These are phyloP conservation scores for Zygoascus meyerae DNA, from an alignment of 1,139 yeast genomes.

Conservation along the genomic window DNA sequence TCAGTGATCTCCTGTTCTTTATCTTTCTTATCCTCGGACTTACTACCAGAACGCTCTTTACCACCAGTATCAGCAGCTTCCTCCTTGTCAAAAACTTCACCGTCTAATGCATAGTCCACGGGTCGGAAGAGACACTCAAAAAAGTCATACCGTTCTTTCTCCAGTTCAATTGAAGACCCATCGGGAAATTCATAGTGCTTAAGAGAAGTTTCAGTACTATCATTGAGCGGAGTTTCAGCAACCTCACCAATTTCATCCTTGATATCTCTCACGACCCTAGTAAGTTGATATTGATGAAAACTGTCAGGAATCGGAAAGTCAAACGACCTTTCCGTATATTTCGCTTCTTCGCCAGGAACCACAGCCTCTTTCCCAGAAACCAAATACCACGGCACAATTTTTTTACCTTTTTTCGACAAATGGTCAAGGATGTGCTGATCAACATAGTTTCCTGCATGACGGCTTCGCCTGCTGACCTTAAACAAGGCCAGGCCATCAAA, in stretches of 20 bases:
- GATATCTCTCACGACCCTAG: slow-evolving; percentile 47
- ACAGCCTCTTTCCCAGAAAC: slow-evolving; percentile 29
- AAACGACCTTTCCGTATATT: slow-evolving; percentile 34
- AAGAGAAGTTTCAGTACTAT: slow-evolving; percentile 18
- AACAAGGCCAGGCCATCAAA: slow-evolving; percentile 84
- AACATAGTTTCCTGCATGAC: slow-evolving; percentile 36
- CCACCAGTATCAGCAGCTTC: slow-evolving; percentile 15
- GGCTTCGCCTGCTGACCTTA: slow-evolving; percentile 36
- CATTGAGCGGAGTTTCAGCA: slow-evolving; percentile 37
- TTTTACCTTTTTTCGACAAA: slow-evolving; percentile 20
- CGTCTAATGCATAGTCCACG: slow-evolving; percentile 32
- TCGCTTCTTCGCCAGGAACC: slow-evolving; percentile 31
- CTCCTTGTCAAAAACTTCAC: slow-evolving; percentile 23
- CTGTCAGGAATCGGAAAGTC: slow-evolving; percentile 23
- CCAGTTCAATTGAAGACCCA: slow-evolving; percentile 49
- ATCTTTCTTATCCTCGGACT: slow-evolving; percentile 4
- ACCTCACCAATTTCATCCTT: slow-evolving; percentile 52
- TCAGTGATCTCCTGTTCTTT: slow-evolving; percentile 16
- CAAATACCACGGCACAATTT: slow-evolving; percentile 34
- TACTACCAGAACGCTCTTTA: slow-evolving; percentile 8
- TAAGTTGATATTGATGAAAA: slow-evolving; percentile 29
- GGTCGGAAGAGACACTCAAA: slow-evolving; percentile 69
- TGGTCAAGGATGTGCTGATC: slow-evolving; percentile 26
- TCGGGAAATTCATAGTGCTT: slow-evolving; percentile 73
- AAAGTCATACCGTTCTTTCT: slow-evolving; percentile 57